phyloP scores from a whole-genome alignment of 805 yeast species.

The Candida pseudoglaebosa region DNA sequence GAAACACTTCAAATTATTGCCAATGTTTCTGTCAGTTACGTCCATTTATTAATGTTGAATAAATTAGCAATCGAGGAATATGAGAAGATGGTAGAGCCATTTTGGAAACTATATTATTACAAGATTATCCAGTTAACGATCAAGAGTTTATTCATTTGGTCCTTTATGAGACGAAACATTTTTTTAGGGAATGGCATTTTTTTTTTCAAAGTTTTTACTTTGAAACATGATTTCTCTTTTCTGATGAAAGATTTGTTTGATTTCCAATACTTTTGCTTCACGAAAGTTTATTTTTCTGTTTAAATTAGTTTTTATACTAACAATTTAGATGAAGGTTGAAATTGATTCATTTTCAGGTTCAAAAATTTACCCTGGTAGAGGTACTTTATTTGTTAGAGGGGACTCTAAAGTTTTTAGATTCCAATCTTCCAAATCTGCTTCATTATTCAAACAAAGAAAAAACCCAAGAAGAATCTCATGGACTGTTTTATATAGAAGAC shows the following conservation, averaged over 20 bases:
- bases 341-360: slow-evolving; percentile 99
- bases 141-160: too few relatives aligned
- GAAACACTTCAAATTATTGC: too few relatives aligned
- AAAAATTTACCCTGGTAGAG: slow-evolving; percentile 99
- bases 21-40: too few relatives aligned
- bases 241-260: neutral
- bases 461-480: slow-evolving; percentile 99
- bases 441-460: slow-evolving; percentile 99
- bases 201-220: too few relatives aligned
- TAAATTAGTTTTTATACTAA: slow-evolving; percentile 27
- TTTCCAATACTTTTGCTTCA: too few relatives aligned
- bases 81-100: neutral
- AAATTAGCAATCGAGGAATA: neutral
- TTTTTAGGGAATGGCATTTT: too few relatives aligned
- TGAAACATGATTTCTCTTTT: too few relatives aligned
- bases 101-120: too few relatives aligned
- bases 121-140: too few relatives aligned
- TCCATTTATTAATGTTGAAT: neutral
- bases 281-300: too few relatives aligned
- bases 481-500: slow-evolving; percentile 99
- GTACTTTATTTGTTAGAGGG: slow-evolving; percentile 98
- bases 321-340: slow-evolving; percentile 87
- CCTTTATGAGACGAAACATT: too few relatives aligned
- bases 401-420: slow-evolving; percentile 99
- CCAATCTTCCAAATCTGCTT: slow-evolving; percentile 95